These are phyloP conservation scores for Babesia caballi DNA, from an alignment of 169 alveolate species.

Conservation along the genomic window DNA sequence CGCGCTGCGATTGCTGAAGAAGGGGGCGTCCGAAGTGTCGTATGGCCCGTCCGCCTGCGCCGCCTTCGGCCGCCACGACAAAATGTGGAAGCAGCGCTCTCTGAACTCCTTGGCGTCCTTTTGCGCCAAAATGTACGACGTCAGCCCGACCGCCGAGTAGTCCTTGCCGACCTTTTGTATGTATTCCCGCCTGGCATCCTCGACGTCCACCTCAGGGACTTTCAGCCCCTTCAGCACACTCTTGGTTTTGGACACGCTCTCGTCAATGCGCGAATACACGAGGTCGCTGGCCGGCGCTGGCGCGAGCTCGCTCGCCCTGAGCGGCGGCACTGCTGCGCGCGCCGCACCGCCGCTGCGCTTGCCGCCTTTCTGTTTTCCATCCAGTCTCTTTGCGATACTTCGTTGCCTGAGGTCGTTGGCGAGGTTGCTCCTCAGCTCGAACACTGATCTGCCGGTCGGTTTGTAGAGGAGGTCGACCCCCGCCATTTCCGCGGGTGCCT, in stretches of 20 bases:
- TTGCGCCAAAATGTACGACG: constrained; percentile 52
- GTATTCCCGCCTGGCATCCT: constrained; percentile 30
- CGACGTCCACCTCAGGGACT: constrained; percentile 30
- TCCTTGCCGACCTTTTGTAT: constrained; percentile 52
- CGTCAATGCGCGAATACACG: constrained; percentile 22
- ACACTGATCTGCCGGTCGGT: constrained; percentile 1
- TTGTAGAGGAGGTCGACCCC: constrained; percentile 30
- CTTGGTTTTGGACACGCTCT: constrained; percentile 9
- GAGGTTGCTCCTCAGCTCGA: constrained; percentile 33
- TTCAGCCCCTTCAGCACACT: not conserved
- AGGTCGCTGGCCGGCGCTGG: not conserved
- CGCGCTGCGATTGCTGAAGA: constrained; percentile 18
- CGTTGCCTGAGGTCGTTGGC: constrained; percentile 27
- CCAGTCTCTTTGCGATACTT: constrained; percentile 8
- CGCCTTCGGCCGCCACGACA: constrained; percentile 32
- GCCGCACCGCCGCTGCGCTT: not conserved
- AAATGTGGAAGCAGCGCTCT: constrained; percentile 48
- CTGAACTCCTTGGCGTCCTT: constrained; percentile 58
- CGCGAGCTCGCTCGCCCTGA: constrained; percentile 10
- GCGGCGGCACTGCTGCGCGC: not conserved
- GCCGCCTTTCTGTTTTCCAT: not conserved
- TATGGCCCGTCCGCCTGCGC: not conserved
- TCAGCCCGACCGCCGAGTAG: constrained; percentile 54
- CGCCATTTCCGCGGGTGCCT: constrained; percentile 11
- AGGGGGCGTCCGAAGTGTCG: constrained; percentile 23